Percentiles rank a stretch among this genome's conserved stretches.
phyloP scores from a whole-genome alignment of 106 monocot genomes.

The Phalaenopsis equestris region DNA sequence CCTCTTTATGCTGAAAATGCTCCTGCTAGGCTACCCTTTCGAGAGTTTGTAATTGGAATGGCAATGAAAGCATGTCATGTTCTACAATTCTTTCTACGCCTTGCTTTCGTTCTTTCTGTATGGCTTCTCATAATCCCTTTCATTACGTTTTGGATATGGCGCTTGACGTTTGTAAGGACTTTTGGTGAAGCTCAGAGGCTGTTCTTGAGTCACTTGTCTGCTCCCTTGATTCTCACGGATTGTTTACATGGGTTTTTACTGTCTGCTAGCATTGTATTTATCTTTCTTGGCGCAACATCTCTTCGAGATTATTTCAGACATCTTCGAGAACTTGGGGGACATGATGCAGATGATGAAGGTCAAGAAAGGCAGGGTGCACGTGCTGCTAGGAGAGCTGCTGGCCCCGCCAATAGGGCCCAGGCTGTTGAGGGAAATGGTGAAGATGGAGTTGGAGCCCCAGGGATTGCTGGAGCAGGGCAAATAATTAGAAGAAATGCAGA shows the following conservation, averaged over 20 bases:
- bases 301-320: constrained; percentile 95
- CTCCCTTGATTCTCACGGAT: constrained; percentile 80
- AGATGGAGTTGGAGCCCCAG: constrained; percentile 68
- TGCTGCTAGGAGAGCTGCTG: constrained; percentile 62
- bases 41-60: constrained; percentile 89
- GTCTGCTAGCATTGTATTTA: constrained; percentile 94
- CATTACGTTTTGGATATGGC: constrained; percentile 99
- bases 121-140: constrained; percentile 99
- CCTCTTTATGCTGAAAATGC: constrained; percentile 95
- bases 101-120: constrained; percentile 94
- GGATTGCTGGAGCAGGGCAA: constrained; percentile 77
- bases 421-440: constrained; percentile 65
- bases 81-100: constrained; percentile 82
- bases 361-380: constrained; percentile 85
- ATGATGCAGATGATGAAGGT: constrained; percentile 85
- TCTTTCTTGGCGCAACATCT: constrained; percentile 98
- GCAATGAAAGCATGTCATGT: constrained; percentile 89
- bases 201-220: constrained; percentile 78
- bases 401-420: constrained; percentile 47
- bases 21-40: constrained; percentile 84
- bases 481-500: constrained; percentile 95
- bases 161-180: constrained; percentile 87
- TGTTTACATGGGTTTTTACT: constrained; percentile 95
- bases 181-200: constrained; percentile 89
- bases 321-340: constrained; percentile 71